Percentiles rank a stretch among this genome's conserved stretches.
phyloP scores from a whole-genome alignment of 352 stramenopile genomes.

The Pythium oligandrum region DNA sequence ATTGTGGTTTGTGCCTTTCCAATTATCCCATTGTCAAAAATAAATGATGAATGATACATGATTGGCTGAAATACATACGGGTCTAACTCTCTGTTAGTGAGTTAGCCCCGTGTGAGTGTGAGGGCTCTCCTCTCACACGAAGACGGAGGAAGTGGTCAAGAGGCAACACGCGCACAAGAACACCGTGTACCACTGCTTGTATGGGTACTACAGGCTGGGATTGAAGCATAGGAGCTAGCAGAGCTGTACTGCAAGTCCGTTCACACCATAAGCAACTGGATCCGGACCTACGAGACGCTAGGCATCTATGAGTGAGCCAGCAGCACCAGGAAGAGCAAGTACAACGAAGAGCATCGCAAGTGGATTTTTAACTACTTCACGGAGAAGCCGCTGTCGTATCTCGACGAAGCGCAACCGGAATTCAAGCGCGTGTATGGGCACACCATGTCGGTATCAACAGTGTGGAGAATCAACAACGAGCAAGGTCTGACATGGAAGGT shows the following conservation, averaged over 20 bases:
- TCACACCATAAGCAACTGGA: conserved; percentile 21
- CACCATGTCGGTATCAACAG: conserved; percentile 2
- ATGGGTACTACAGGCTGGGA: conserved; percentile 17
- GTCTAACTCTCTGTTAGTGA: too few species aligned
- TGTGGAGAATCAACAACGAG: conserved; percentile 16
- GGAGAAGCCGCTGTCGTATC: conserved; percentile 9
- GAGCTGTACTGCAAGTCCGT: conserved; percentile 22
- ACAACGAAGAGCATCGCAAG: conserved; percentile 7
- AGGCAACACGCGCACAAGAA: conserved; percentile 13
- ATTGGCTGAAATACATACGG: too few species aligned
- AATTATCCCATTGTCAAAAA: too few species aligned
- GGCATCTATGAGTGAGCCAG: conserved; percentile 14
- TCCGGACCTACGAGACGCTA: conserved; percentile 11
- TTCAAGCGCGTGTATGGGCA: neutral
- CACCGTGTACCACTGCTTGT: conserved; percentile 21
- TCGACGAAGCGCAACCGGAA: conserved; percentile 17
- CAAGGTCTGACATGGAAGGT: conserved; percentile 24
- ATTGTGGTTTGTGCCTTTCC: too few species aligned
- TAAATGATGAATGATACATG: too few species aligned
- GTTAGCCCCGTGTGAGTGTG: too few species aligned
- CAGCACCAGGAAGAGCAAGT: conserved; percentile 6
- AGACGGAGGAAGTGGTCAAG: conserved; percentile 6
- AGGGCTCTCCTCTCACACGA: too few species aligned
- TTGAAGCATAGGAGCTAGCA: conserved; percentile 12
- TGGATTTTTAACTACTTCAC: conserved; percentile 16